Evolutionary conservation across 768 basidiomycete species (phyloP).

Genomic region (Arthromyces matolae): DNA sequence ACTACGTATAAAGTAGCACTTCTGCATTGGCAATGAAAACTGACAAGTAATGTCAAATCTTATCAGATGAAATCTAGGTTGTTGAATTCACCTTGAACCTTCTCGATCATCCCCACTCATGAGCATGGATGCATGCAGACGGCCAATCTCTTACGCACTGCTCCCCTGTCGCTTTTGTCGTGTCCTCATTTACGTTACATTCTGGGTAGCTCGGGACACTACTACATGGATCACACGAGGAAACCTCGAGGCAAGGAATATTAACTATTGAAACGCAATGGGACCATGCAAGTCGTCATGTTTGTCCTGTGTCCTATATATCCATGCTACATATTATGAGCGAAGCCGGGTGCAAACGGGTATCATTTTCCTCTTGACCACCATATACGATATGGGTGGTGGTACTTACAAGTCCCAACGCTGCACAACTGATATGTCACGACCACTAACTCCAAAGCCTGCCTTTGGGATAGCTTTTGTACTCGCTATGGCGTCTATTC

Average conservation of each 20-base stretch:
- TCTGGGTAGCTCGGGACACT: neutral
- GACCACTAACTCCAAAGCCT: conserved; percentile 7
- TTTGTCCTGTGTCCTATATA: neutral
- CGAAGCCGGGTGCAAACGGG: too few relatives aligned
- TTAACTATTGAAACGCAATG: too few relatives aligned
- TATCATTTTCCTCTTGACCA: conserved; percentile 11
- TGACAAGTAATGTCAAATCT: neutral
- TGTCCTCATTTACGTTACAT: too few relatives aligned
- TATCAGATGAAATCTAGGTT: neutral
- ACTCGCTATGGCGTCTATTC: conserved; percentile 10
- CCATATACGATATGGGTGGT: conserved; percentile 24
- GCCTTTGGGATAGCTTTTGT: conserved; percentile 10
- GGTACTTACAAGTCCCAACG: conserved; percentile 11
- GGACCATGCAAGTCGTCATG: too few relatives aligned
- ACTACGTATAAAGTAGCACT: too few relatives aligned
- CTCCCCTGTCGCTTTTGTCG: too few relatives aligned
- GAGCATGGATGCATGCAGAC: too few relatives aligned
- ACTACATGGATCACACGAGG: neutral
- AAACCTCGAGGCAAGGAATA: too few relatives aligned
- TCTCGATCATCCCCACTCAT: too few relatives aligned
- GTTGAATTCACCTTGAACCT: too few relatives aligned
- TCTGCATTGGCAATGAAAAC: too few relatives aligned
- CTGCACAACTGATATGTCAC: neutral
- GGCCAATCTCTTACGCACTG: too few relatives aligned
- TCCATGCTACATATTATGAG: neutral